Evolutionary conservation across 208 protist genomes (phyloP).

Genomic region (Leishmania mexicana): DNA sequence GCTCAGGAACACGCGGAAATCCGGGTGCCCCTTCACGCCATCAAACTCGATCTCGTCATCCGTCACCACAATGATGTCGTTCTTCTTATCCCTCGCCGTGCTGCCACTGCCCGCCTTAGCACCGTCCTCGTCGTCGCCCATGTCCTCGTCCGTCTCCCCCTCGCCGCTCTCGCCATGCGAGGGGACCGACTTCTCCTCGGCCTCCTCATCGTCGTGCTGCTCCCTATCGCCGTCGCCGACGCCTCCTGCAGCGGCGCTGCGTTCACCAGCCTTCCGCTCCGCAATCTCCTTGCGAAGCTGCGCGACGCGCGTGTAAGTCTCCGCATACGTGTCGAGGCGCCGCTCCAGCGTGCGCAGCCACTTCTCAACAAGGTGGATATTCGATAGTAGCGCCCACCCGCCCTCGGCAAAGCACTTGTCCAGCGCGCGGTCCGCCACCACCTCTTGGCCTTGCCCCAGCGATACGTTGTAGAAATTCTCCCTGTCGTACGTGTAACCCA

Average conservation of each 20-base stretch:
- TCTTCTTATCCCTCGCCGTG: conserved; percentile 23
- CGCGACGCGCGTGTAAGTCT: conserved; percentile 91
- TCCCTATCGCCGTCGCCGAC: conserved; percentile 21
- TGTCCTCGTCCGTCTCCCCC: conserved; percentile 21
- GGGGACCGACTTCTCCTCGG: conserved; percentile 5
- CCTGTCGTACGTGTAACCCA: conserved; percentile 95
- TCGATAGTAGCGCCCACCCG: conserved; percentile 98
- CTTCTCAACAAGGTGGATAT: conserved; percentile 98
- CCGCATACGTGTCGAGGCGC: conserved; percentile 92
- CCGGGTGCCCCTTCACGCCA: conserved; percentile 89
- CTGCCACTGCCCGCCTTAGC: conserved; percentile 18
- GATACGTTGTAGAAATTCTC: conserved; percentile 97
- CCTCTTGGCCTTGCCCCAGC: conserved; percentile 98
- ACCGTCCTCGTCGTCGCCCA: conserved; percentile 31
- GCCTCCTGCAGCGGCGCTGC: conserved; percentile 14
- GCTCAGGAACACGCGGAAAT: conserved; percentile 98
- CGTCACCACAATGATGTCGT: conserved; percentile 55
- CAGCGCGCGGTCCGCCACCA: conserved; percentile 95
- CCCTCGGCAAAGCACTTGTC: conserved; percentile 93
- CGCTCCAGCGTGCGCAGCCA: conserved; percentile 98
- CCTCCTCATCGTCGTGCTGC: conserved; percentile 10
- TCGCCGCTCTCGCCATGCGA: conserved; percentile 17
- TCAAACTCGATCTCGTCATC: conserved; percentile 94
- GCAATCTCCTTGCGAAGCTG: conserved; percentile 87
- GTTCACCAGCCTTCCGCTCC: conserved; percentile 78